These are phyloP conservation scores for Lactarius psammicola DNA, from an alignment of 768 basidiomycete species.

Conservation along the genomic window DNA sequence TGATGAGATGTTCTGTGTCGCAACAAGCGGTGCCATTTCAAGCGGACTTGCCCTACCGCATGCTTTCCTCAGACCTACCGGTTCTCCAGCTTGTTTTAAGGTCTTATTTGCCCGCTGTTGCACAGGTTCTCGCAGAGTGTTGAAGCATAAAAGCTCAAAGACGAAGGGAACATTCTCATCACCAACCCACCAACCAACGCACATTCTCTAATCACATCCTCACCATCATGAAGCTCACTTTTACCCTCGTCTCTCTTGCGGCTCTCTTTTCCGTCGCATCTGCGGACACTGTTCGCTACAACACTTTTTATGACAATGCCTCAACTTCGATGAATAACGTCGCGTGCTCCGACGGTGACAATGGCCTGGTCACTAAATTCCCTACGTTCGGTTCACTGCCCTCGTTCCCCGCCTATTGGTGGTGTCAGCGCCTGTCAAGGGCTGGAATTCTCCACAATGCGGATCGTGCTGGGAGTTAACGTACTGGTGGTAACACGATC, in stretches of 20 bases:
- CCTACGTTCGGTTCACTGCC: slow-evolving; percentile 25
- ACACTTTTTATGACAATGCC: slow-evolving; percentile 18
- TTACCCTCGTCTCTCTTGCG: not conserved
- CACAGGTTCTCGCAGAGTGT: no score
- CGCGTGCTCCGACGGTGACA: slow-evolving; percentile 31
- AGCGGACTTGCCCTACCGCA: no score
- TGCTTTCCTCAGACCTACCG: no score
- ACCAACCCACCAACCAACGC: no score
- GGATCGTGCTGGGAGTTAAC: slow-evolving; percentile 30
- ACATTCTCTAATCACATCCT: no score
- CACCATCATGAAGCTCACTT: no score
- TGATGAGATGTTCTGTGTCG: no score
- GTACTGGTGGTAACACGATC: slow-evolving; percentile 30
- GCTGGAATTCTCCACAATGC: slow-evolving; percentile 33
- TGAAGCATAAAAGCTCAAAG: no score
- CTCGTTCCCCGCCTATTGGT: slow-evolving; percentile 28
- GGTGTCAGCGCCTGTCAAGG: slow-evolving; percentile 34
- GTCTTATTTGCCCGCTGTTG: no score
- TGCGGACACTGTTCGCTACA: slow-evolving; percentile 7
- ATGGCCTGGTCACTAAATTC: slow-evolving; percentile 29
- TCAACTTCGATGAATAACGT: slow-evolving; percentile 17
- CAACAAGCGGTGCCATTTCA: no score
- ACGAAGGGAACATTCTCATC: no score
- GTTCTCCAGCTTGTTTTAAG: no score
- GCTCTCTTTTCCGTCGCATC: not conserved